These are phyloP conservation scores for Eucalyptus curtisii DNA, from an alignment of 345 rosid genomes.

Conservation along the genomic window DNA sequence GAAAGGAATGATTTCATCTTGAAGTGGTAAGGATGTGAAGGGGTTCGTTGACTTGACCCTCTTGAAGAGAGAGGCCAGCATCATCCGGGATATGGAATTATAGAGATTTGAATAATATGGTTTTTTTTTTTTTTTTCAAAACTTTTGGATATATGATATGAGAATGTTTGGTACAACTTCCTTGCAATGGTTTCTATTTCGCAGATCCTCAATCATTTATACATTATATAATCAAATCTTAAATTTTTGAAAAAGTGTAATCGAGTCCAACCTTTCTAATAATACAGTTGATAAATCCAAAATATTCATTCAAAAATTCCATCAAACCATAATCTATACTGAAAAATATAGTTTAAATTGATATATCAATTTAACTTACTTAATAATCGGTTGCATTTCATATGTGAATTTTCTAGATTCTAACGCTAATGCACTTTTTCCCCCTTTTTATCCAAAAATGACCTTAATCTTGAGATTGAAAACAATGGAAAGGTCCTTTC, in stretches of 20 bases:
- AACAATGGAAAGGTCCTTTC: neutral
- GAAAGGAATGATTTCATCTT: neutral
- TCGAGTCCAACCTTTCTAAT: neutral
- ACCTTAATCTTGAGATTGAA: neutral
- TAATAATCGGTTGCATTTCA: neutral
- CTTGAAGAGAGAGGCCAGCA: neutral
- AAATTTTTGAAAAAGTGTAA: neutral
- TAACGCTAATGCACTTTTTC: neutral
- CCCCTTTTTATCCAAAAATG: neutral
- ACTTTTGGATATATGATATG: neutral
- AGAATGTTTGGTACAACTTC: neutral
- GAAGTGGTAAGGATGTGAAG: neutral
- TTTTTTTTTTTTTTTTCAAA: neutral
- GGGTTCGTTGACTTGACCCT: neutral
- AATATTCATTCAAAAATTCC: neutral
- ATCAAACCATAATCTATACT: neutral
- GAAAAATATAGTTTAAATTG: neutral
- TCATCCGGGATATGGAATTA: neutral
- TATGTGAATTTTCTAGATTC: neutral
- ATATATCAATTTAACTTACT: neutral
- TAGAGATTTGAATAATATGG: neutral
- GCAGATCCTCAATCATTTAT: neutral
- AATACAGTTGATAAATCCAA: neutral
- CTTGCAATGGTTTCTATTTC: neutral
- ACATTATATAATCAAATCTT: neutral